phyloP scores from a whole-genome alignment of 768 basidiomycete species.

The Paxillus ammoniavirescens region DNA sequence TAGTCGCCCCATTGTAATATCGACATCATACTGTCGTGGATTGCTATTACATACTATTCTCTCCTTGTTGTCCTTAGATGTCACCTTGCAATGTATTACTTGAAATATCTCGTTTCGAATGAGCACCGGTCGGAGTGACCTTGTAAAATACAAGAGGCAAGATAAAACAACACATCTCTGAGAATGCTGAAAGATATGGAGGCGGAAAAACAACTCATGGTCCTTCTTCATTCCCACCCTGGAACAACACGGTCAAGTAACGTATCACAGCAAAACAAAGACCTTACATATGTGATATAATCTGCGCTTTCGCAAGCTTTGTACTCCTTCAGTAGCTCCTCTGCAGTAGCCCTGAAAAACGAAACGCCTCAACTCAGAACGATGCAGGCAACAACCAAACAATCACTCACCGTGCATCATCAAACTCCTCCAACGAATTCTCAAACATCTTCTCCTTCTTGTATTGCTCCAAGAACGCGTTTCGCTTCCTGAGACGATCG shows the following conservation, averaged over 20 bases:
- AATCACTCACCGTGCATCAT: conserved; percentile 80
- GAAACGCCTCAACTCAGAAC: neutral
- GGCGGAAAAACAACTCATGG: conserved; percentile 4
- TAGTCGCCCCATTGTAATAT: conserved; percentile 26
- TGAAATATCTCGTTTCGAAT: neutral
- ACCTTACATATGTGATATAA: conserved; percentile 83
- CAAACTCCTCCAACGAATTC: conserved; percentile 92
- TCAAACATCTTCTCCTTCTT: conserved; percentile 97
- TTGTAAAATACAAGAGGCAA: conserved; percentile 5
- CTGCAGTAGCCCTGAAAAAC: conserved; percentile 68
- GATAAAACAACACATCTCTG: neutral
- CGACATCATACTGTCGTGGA: conserved; percentile 26
- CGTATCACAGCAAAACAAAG: neutral
- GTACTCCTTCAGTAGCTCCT: conserved; percentile 90
- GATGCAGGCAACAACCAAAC: neutral
- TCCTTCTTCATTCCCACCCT: conserved; percentile 38
- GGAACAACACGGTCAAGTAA: neutral
- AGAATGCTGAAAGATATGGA: neutral
- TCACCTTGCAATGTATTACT: conserved; percentile 22
- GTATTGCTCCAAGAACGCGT: conserved; percentile 96
- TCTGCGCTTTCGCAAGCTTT: conserved; percentile 94
- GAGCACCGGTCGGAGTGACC: neutral
- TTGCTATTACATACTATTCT: conserved; percentile 16
- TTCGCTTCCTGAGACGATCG: conserved; percentile 79
- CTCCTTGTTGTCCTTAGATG: conserved; percentile 21